Evolutionary conservation across 23 red algal genomes (phyloP).

Genomic region (Cyanidiococcus yangmingshanensis): DNA sequence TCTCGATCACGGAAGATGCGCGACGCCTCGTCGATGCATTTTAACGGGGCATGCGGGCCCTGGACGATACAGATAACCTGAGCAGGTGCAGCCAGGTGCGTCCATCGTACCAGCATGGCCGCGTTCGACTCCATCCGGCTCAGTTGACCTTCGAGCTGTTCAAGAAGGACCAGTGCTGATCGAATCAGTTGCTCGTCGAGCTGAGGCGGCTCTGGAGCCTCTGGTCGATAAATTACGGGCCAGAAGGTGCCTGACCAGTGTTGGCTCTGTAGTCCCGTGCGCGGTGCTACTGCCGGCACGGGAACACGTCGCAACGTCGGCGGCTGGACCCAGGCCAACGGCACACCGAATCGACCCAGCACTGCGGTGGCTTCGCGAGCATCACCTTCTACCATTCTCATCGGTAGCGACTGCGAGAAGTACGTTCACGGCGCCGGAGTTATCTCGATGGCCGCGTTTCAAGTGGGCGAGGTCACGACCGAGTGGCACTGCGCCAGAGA

Average conservation of each 20-base stretch:
- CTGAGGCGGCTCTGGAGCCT: not conserved
- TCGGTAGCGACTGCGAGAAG: not conserved
- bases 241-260: conserved; percentile 2
- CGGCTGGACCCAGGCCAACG: not conserved
- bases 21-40: conserved; percentile 9
- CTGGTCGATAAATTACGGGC: not conserved
- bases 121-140: not conserved
- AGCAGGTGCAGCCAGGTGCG: not conserved
- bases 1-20: not conserved
- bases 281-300: conserved; percentile 1
- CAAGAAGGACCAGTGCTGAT: not conserved
- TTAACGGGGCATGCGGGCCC: not conserved
- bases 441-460: not conserved
- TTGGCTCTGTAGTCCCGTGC: not conserved
- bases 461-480: not conserved
- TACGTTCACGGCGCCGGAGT: not conserved
- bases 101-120: not conserved
- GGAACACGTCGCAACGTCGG: not conserved
- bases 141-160: not conserved
- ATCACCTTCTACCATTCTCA: not conserved
- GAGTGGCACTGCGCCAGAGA: not conserved
- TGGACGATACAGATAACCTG: conserved; percentile 2
- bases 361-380: not conserved
- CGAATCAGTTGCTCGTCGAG: not conserved
- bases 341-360: not conserved